Base-by-base conservation (phyloP, 2,329 filamentous ascomycete species). In the Nemania sp. region DNA sequence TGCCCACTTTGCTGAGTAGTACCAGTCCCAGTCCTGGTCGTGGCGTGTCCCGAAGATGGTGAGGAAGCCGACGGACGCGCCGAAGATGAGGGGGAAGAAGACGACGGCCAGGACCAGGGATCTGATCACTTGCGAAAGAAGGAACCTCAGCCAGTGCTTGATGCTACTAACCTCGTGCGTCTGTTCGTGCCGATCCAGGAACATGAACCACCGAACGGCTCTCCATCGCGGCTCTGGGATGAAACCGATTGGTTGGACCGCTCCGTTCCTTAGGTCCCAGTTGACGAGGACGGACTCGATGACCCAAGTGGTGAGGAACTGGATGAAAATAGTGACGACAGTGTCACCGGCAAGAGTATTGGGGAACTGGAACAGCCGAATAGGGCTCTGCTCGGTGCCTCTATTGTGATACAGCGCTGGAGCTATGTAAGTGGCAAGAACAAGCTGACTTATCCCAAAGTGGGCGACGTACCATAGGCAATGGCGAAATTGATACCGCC, bases 401-500 rank as follows among this genome's bases (percentile, higher is more conserved):
- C 72, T 71, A 7, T 68, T 67, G 14, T 72, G 71, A 67, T 80
- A 80, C 75, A 80, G 78, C 54, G 69, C 78, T 80, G 48, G 3
- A 9, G n/a, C 11, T 0, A 20, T 8, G 42, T 64, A 15, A 59
- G 51, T 44, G 14, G 22, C 19, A 37, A 24, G 24, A 43, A 20
- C 7, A 11, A 31, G 17, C 5, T 19, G 15, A 22, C 5, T n/a
- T 15, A 17, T 19, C 20, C 11, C 9, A 23, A 23, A 6, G 22
- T n/a, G 5, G 20, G n/a, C 6, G 7, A 64, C 68, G 52, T 61
- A 80, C 78, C 75, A 57, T 79, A 81, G 14, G 77, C 78, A 52
- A 81, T 72, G 39, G 72, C 75, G 63, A 81, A 80, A 66, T 81
- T 81, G 56, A 81, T 75, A 19, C 69, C 77, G 0, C 74, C 79